These are phyloP conservation scores for Sugiyamaella paludigena DNA, from an alignment of 1,139 yeast genomes.

Conservation along the genomic window DNA sequence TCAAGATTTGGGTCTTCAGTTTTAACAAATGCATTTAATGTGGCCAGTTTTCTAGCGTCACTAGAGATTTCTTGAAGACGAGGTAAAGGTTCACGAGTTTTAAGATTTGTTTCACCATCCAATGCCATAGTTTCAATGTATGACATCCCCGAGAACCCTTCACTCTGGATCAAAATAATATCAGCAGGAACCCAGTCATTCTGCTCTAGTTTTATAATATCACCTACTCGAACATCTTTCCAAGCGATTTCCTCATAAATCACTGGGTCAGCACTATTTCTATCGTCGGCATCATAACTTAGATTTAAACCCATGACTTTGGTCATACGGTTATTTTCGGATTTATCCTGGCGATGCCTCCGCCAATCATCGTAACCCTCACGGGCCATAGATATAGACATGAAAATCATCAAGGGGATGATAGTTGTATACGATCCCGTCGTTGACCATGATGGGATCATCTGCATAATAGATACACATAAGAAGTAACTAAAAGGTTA, in stretches of 20 bases:
- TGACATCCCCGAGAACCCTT: conserved; percentile 66
- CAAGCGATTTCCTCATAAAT: conserved; percentile 49
- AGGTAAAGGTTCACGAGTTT: conserved; percentile 65
- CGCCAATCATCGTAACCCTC: conserved; percentile 94
- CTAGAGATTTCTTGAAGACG: conserved; percentile 53
- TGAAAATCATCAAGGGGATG: conserved; percentile 79
- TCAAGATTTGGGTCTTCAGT: conserved; percentile 91
- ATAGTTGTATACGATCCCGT: conserved; percentile 97
- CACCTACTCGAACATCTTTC: conserved; percentile 84
- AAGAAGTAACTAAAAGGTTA: conserved; percentile 51
- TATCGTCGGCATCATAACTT: conserved; percentile 19
- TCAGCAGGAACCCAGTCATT: conserved; percentile 97
- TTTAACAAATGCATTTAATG: conserved; percentile 49
- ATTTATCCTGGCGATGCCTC: conserved; percentile 80
- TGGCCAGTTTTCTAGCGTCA: conserved; percentile 52
- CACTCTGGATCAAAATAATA: conserved; percentile 64
- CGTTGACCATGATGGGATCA: conserved; percentile 97
- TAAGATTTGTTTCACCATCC: conserved; percentile 94
- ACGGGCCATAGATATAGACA: conserved; percentile 85
- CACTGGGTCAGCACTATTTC: conserved; percentile 23
- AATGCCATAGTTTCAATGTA: conserved; percentile 95
- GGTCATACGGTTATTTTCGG: conserved; percentile 69
- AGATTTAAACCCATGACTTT: conserved; percentile 36
- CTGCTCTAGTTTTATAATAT: conserved; percentile 64
- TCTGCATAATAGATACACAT: conserved; percentile 84